Conservation (phyloP, 1,139 yeast genomes). For the Kodamaea fungicola region DNA sequence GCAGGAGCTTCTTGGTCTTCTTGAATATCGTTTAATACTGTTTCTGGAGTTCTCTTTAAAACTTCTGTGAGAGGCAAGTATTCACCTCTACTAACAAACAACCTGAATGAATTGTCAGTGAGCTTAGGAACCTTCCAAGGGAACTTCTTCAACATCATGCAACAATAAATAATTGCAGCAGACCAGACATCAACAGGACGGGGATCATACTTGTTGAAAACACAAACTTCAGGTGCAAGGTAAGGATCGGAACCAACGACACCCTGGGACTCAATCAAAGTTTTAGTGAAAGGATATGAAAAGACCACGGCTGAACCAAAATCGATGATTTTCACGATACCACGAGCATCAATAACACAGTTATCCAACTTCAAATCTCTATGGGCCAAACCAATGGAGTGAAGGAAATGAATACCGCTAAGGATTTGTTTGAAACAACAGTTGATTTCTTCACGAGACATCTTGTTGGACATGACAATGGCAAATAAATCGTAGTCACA, state of each 20-base stretch:
- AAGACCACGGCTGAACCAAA: conserved; percentile 94
- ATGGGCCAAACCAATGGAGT: conserved; percentile 85
- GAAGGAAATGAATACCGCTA: conserved; percentile 78
- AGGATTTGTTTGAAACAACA: conserved; percentile 89
- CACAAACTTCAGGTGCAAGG: conserved; percentile 91
- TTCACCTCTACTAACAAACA: conserved; percentile 53
- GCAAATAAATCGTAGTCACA: conserved; percentile 93
- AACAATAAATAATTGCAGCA: conserved; percentile 85
- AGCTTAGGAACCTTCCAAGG: conserved; percentile 97
- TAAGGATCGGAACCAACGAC: conserved; percentile 95
- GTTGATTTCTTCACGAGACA: conserved; percentile 80
- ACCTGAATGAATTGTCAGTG: conserved; percentile 77
- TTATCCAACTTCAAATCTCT: conserved; percentile 91
- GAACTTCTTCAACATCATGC: conserved; percentile 90
- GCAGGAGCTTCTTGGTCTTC: conserved; percentile 17
- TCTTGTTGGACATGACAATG: conserved; percentile 91
- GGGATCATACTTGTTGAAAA: conserved; percentile 79
- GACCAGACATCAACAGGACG: conserved; percentile 96
- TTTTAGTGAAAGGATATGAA: conserved; percentile 83
- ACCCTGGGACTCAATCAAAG: conserved; percentile 79
- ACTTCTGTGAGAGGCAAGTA: conserved; percentile 37
- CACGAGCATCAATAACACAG: conserved; percentile 82
- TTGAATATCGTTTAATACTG: conserved; percentile 27
- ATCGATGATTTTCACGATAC: conserved; percentile 87
- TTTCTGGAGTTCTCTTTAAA: conserved; percentile 37